Conservation (phyloP, 2,329 filamentous ascomycete genomes). For the Aspergillus sp. region DNA sequence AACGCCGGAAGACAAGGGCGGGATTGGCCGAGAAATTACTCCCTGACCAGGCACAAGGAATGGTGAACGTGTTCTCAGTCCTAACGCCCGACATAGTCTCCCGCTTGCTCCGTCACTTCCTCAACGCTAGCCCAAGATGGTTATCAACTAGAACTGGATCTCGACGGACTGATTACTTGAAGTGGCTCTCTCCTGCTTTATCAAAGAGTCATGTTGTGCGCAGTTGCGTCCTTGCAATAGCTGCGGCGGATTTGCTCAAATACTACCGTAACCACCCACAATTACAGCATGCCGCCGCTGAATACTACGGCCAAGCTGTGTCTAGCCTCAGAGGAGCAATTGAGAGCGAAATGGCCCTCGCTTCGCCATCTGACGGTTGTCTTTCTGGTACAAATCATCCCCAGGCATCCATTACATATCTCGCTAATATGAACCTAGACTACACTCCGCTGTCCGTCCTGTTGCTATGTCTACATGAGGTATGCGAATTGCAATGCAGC, state of each 20-base stretch:
- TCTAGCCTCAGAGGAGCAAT: not conserved
- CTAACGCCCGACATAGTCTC: not conserved
- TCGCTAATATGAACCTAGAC: not conserved
- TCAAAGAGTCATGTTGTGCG: conserved; percentile 6
- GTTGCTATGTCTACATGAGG: conserved; percentile 14
- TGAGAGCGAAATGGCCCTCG: not conserved
- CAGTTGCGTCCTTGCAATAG: conserved; percentile 8
- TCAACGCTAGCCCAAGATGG: conserved; percentile 11
- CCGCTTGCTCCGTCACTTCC: conserved; percentile 11
- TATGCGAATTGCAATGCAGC: not conserved
- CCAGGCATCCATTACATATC: not conserved
- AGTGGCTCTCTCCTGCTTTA: not conserved
- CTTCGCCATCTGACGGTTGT: not conserved
- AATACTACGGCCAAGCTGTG: conserved; percentile 9
- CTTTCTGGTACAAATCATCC: not conserved
- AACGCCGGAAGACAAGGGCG: not conserved
- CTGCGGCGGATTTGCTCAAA: conserved; percentile 11
- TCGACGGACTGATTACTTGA: not conserved
- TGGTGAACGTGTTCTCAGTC: conserved; percentile 12
- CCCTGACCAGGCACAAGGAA: not conserved
- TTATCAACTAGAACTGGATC: conserved; percentile 1
- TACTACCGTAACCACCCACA: conserved; percentile 2
- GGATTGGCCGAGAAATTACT: not conserved
- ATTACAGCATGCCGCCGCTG: conserved; percentile 4
- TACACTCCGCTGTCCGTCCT: conserved; percentile 7